Evolutionary conservation across 2,329 filamentous ascomycete species (phyloP).

Genomic region (Trichoderma polysporum): DNA sequence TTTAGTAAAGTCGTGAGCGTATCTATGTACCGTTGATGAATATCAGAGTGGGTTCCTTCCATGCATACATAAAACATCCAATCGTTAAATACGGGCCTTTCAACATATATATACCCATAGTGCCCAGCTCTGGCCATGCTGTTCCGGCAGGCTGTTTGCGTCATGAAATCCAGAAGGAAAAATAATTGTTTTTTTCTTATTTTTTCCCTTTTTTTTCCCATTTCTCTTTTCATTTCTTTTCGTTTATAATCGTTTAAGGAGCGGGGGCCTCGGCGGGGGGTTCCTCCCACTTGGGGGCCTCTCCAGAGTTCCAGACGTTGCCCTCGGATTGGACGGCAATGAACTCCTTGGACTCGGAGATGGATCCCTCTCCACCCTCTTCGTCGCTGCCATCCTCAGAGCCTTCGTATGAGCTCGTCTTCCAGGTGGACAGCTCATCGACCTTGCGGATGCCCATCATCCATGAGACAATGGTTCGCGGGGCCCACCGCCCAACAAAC

Average conservation of each 20-base stretch:
- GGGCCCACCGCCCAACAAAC: conserved; percentile 78
- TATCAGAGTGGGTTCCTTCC: conserved; percentile 15
- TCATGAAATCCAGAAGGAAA: not conserved
- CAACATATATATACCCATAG: conserved; percentile 13
- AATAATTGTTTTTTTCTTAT: not conserved
- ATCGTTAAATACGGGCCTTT: conserved; percentile 19
- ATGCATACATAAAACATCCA: conserved; percentile 19
- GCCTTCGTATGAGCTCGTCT: conserved; percentile 43
- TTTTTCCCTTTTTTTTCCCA: not conserved
- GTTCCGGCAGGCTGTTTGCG: not conserved
- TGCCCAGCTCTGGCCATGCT: conserved; percentile 13
- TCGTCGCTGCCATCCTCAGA: conserved; percentile 40
- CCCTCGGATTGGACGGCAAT: conserved; percentile 47
- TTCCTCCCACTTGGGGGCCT: conserved; percentile 32
- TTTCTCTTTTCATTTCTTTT: not conserved
- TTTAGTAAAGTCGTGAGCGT: conserved; percentile 18
- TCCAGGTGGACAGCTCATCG: conserved; percentile 56
- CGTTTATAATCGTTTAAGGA: not conserved
- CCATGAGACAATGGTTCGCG: conserved; percentile 77
- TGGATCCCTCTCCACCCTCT: conserved; percentile 21
- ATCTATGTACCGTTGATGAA: conserved; percentile 20
- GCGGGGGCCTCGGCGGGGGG: conserved; percentile 5
- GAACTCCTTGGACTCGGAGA: conserved; percentile 46
- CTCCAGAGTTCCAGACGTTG: conserved; percentile 44
- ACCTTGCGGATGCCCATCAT: conserved; percentile 81